Conservation (phyloP, 2,329 filamentous ascomycete species). For the Bisporella sp. region DNA sequence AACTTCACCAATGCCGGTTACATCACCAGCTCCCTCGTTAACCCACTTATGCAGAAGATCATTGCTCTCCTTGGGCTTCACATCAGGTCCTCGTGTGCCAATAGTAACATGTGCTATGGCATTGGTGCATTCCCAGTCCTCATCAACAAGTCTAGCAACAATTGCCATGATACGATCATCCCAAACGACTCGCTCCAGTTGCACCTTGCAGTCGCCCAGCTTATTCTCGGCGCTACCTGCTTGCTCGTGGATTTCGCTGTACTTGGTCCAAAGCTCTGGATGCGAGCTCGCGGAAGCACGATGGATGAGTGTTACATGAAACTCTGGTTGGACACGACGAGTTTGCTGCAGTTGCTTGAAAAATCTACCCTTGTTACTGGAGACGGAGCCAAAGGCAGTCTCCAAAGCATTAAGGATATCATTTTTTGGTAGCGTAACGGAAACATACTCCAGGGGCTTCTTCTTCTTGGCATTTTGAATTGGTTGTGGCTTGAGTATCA, state of each 20-base stretch:
- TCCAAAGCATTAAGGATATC: constrained; percentile 56
- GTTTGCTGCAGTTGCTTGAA: constrained; percentile 69
- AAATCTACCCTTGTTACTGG: constrained; percentile 50
- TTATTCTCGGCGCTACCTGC: constrained; percentile 37
- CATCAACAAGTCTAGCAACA: constrained; percentile 65
- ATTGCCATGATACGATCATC: constrained; percentile 87
- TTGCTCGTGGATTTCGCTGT: constrained; percentile 50
- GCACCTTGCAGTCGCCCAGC: constrained; percentile 58
- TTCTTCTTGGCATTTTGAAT: constrained; percentile 36
- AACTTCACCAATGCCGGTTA: constrained; percentile 24
- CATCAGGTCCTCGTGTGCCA: constrained; percentile 63
- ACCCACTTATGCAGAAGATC: constrained; percentile 73
- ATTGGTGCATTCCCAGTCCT: constrained; percentile 67
- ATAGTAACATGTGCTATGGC: constrained; percentile 80
- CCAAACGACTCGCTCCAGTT: constrained; percentile 69
- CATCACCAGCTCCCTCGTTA: constrained; percentile 40
- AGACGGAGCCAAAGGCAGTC: constrained; percentile 54
- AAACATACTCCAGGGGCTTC: constrained; percentile 57
- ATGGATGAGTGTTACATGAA: constrained; percentile 94
- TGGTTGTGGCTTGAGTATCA: too few relatives aligned
- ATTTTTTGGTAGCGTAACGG: constrained; percentile 44
- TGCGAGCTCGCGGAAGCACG: constrained; percentile 53
- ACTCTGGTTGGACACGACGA: constrained; percentile 72
- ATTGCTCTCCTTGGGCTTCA: constrained; percentile 96
- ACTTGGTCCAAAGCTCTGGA: constrained; percentile 69